Base-by-base conservation (phyloP, 1,284 basidiomycete species). In the Microbotryomycetes sp. region DNA sequence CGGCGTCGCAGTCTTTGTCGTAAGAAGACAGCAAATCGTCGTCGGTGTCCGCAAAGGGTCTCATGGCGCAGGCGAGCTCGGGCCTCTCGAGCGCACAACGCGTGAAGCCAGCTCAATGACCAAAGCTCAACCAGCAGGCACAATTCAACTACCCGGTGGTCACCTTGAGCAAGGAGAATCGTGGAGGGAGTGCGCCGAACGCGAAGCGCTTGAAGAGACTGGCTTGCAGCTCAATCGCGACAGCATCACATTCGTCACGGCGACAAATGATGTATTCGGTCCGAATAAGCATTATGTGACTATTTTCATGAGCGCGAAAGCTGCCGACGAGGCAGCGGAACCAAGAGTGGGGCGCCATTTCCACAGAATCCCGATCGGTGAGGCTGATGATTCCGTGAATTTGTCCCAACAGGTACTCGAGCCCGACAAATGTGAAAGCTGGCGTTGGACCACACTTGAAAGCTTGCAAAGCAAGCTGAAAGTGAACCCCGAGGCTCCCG, bases 111-210 rank as follows among this genome's bases (percentile, higher is more conserved):
- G n/a, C 21, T 7, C n/a, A 4, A 27, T 15, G 45, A 67, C 15
- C 70, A 23, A 53, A 45, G 30, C 46, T 23, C 28, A 13, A 27
- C 27, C 26, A 21, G 15, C n/a, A 70, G 69, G 65, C 18, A 54
- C 60, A 0, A 48, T 61, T 1, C 60, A 71, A 18, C 70, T 75
- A 9, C 72, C 73, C 1, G 74, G 74, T 18, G 74, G 74, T 0
- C 74, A 75, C 51, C 72, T 75, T 57, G 74, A 75, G 31, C 59
- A 71, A 7, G 69, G 72, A 55, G 74, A 75, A 56, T 58, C 65
- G 1, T 73, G 71, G 27, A 62, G 68, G 46, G 68, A 67, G 0
- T 75, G 74, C 52, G 74, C 71, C 2, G 60, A 54, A 29, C 68
- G 73, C 18, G 73, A 75, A 51, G 68, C 72, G 5, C 59, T 57